phyloP scores from a whole-genome alignment of 768 basidiomycete species.

The Polyporus arcularius region DNA sequence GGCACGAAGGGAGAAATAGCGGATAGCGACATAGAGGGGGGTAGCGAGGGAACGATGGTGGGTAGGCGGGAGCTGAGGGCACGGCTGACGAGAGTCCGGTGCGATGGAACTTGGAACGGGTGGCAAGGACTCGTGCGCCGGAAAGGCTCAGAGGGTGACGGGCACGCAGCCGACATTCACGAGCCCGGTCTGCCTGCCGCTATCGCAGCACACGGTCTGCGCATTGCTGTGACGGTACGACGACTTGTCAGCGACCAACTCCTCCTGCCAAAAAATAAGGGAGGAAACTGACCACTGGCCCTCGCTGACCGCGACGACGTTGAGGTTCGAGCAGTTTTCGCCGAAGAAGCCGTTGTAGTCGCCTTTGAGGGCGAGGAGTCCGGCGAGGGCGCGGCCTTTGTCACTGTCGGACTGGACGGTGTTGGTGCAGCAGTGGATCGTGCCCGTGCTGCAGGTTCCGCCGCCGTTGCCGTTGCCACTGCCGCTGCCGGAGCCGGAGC shows the following conservation, averaged over 20 bases:
- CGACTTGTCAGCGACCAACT: not conserved
- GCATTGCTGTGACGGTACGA: not conserved
- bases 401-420: conserved; percentile 10
- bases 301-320: not conserved
- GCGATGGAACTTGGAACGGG: not conserved
- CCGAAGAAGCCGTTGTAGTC: conserved; percentile 3
- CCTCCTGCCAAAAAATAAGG: not conserved
- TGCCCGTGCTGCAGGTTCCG: not conserved
- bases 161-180: conserved; percentile 11
- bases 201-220: conserved; percentile 15
- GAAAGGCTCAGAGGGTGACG: not conserved
- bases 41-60: too few relatives aligned
- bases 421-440: conserved; percentile 10
- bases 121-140: not conserved
- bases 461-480: not conserved
- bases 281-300: conserved; percentile 1
- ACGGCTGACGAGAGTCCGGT: too few relatives aligned
- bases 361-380: conserved; percentile 11
- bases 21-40: too few relatives aligned
- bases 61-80: too few relatives aligned
- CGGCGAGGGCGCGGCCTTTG: not conserved
- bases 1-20: too few relatives aligned
- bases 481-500: not conserved
- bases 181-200: conserved; percentile 3
- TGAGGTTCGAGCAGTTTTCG: conserved; percentile 7